phyloP scores from a whole-genome alignment of 176 grass and related monocot genomes.

The Bothriochloa decipiens region DNA sequence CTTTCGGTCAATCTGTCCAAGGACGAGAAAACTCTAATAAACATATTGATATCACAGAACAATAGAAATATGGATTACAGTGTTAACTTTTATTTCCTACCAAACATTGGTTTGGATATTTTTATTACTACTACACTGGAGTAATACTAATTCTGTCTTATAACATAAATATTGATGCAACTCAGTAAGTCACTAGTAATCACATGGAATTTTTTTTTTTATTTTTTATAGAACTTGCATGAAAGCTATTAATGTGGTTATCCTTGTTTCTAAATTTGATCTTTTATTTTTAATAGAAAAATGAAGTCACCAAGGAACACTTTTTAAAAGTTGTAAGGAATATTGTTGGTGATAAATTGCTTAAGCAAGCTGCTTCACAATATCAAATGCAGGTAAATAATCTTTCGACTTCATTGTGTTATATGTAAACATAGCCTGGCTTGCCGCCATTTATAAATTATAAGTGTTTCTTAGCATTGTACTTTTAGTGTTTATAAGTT shows the following conservation, averaged over 20 bases:
- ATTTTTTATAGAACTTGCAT: slow-evolving; percentile 18
- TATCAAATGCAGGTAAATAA: slow-evolving; percentile 83
- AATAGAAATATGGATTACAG: background rate
- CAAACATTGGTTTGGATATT: slow-evolving; percentile 3
- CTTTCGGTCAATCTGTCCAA: background rate
- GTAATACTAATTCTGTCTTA: slow-evolving; percentile 32
- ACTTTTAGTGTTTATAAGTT: slow-evolving; percentile 15
- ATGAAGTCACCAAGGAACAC: slow-evolving; percentile 93
- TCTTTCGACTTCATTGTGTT: slow-evolving; percentile 32
- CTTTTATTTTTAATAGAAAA: slow-evolving; percentile 67
- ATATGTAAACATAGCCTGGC: slow-evolving; percentile 6
- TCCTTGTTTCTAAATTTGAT: slow-evolving; percentile 33
- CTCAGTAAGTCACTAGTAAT: slow-evolving; percentile 4
- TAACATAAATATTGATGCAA: slow-evolving; percentile 28
- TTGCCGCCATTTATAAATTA: slow-evolving; percentile 21
- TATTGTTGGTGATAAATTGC: slow-evolving; percentile 98
- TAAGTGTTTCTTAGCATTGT: slow-evolving; percentile 22
- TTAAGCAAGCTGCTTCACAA: slow-evolving; percentile 83
- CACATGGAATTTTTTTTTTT: background rate
- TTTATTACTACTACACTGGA: slow-evolving; percentile 3
- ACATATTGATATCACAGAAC: background rate
- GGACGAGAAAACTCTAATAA: background rate
- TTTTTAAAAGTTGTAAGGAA: slow-evolving; percentile 89
- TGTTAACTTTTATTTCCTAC: slow-evolving; percentile 6
- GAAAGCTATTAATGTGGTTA: background rate